phyloP scores from a whole-genome alignment of 345 rosid genomes.

The Pistacia atlantica region DNA sequence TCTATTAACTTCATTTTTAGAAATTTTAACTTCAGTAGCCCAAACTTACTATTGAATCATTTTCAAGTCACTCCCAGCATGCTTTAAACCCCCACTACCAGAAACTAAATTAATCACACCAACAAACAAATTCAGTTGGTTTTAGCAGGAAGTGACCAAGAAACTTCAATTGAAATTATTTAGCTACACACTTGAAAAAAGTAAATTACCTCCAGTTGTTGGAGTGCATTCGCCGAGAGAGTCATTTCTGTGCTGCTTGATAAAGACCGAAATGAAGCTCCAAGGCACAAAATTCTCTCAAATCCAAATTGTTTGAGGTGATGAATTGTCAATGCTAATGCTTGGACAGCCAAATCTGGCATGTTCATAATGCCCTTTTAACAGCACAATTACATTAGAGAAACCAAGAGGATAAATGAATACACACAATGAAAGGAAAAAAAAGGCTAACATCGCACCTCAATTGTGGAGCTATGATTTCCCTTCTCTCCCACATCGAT shows the following conservation, averaged over 20 bases:
- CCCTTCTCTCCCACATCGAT: constrained; percentile 30
- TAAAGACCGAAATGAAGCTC: constrained; percentile 72
- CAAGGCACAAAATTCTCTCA: constrained; percentile 72
- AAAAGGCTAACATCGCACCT: constrained; percentile 37
- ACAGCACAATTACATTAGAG: constrained; percentile 12
- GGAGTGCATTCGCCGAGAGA: constrained; percentile 85
- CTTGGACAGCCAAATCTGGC: constrained; percentile 88
- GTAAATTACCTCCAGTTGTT: constrained; percentile 80
- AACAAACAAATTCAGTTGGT: not conserved
- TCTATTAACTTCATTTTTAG: no score
- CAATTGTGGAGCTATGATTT: constrained; percentile 34
- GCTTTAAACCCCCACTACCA: not conserved
- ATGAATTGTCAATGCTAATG: constrained; percentile 65
- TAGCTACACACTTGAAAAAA: not conserved
- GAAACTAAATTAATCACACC: not conserved
- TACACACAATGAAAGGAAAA: not conserved
- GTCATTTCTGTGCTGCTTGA: constrained; percentile 76
- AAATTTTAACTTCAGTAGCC: not conserved
- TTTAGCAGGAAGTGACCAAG: not conserved
- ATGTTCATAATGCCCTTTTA: constrained; percentile 70
- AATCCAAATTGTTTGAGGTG: constrained; percentile 93
- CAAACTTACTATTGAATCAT: not conserved
- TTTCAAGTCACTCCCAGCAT: no score
- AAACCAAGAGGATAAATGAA: constrained; percentile 10
- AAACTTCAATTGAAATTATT: not conserved